Percentiles rank a stretch among this genome's conserved stretches.
phyloP scores from a whole-genome alignment of 441 rosid genomes.

The Aquilaria agallochum region DNA sequence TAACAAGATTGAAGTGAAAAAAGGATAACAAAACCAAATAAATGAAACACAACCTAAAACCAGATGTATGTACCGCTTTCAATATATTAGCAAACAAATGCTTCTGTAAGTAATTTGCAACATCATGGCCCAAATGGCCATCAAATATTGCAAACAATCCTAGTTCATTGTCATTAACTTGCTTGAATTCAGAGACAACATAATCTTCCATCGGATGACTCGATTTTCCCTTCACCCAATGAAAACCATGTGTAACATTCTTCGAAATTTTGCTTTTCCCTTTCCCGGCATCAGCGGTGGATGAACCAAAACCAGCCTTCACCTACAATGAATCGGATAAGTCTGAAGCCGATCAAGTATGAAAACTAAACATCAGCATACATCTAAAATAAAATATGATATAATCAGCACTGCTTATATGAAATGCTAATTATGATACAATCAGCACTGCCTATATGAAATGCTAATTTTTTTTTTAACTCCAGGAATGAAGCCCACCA shows the following conservation, averaged over 20 bases:
- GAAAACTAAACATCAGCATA: no score
- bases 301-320: conserved; percentile 44
- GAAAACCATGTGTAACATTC: conserved; percentile 58
- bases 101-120: conserved; percentile 58
- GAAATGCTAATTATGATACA: no score
- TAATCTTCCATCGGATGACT: conserved; percentile 80
- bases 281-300: conserved; percentile 51
- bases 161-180: conserved; percentile 38
- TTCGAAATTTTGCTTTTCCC: conserved; percentile 62
- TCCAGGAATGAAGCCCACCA: no score
- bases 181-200: conserved; percentile 51
- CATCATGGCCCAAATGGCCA: conserved; percentile 76
- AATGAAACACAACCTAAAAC: conserved; percentile 7
- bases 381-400: no score
- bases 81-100: conserved; percentile 64
- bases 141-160: conserved; percentile 80
- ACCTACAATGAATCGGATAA: conserved; percentile 19
- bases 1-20: background rate
- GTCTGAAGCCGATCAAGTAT: conserved; percentile 4
- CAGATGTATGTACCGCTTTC: conserved; percentile 42
- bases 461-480: no score
- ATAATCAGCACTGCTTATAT: no score
- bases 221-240: conserved; percentile 66
- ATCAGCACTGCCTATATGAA: no score
- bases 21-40: background rate